These are phyloP conservation scores for Scleroderma bovista DNA, from an alignment of 768 basidiomycete species.

Conservation along the genomic window DNA sequence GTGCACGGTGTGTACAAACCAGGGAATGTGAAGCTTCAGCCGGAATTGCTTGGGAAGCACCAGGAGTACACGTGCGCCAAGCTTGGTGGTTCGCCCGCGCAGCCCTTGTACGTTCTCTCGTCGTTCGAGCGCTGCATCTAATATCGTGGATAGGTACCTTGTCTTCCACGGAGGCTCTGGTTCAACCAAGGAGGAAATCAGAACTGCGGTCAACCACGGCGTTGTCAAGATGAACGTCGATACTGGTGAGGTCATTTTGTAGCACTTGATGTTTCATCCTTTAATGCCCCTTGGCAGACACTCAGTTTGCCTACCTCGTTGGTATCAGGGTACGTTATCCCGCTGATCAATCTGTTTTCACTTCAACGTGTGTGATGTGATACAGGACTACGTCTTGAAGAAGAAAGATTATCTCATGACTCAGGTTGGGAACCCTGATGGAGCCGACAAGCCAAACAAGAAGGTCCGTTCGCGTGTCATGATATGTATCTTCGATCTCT, in stretches of 20 bases:
- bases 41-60: conserved; percentile 89
- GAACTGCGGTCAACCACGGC: conserved; percentile 83
- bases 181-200: conserved; percentile 93
- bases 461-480: conserved; percentile 47
- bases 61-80: conserved; percentile 70
- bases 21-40: conserved; percentile 92
- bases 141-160: conserved; percentile 59
- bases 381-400: conserved; percentile 75
- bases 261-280: neutral
- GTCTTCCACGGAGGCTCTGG: conserved; percentile 99
- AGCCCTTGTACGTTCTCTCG: conserved; percentile 68
- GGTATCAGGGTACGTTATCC: conserved; percentile 63
- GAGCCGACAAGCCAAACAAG: conserved; percentile 98
- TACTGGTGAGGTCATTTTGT: conserved; percentile 43
- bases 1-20: conserved; percentile 99
- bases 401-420: conserved; percentile 85
- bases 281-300: conserved; percentile 40
- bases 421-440: conserved; percentile 97
- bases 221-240: conserved; percentile 99
- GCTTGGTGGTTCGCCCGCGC: conserved; percentile 52
- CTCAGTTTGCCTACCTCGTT: conserved; percentile 84
- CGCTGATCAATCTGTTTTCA: neutral
- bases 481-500: neutral
- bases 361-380: neutral
- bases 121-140: conserved; percentile 1